A percentile compares a stretch with the other conserved stretches of the same genome.
These are phyloP conservation scores for Fraxinus baroniana DNA, from an alignment of 305 asterid species.

Conservation along the genomic window DNA sequence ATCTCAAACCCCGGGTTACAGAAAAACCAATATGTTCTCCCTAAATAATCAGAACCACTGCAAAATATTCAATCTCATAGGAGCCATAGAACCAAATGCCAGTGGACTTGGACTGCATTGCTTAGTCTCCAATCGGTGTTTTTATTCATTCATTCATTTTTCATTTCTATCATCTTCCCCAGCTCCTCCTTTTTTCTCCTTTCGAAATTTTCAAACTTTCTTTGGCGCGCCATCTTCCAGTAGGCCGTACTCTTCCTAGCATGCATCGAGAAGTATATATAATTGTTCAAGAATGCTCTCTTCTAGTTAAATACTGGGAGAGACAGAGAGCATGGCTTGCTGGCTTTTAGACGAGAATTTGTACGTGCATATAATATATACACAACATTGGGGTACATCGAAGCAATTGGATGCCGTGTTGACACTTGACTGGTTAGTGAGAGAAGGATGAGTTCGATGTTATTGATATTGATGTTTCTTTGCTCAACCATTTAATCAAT, in stretches of 20 bases:
- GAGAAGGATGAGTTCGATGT: background rate
- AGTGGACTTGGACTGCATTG: constrained; percentile 30
- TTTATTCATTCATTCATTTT: constrained; percentile 52
- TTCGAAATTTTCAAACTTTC: background rate
- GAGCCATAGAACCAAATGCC: constrained; percentile 44
- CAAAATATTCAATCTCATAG: constrained; percentile 33
- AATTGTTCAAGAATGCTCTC: constrained; percentile 7
- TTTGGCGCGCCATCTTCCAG: constrained; percentile 20
- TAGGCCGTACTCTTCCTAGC: constrained; percentile 26
- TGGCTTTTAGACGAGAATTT: background rate
- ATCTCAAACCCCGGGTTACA: constrained; percentile 18
- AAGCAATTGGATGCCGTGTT: background rate
- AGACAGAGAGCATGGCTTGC: background rate
- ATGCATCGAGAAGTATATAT: constrained; percentile 33
- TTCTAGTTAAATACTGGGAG: background rate
- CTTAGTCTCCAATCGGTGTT: constrained; percentile 32
- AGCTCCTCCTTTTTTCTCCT: background rate
- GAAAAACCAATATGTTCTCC: background rate
- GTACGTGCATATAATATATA: background rate
- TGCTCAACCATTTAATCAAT: background rate
- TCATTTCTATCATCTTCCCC: constrained; percentile 8
- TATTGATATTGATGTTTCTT: background rate
- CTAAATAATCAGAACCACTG: constrained; percentile 35
- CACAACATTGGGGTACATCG: background rate
- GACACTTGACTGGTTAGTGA: background rate